Conservation (phyloP, 129 eudicot species). For the Gnaphalium uliginosum region DNA sequence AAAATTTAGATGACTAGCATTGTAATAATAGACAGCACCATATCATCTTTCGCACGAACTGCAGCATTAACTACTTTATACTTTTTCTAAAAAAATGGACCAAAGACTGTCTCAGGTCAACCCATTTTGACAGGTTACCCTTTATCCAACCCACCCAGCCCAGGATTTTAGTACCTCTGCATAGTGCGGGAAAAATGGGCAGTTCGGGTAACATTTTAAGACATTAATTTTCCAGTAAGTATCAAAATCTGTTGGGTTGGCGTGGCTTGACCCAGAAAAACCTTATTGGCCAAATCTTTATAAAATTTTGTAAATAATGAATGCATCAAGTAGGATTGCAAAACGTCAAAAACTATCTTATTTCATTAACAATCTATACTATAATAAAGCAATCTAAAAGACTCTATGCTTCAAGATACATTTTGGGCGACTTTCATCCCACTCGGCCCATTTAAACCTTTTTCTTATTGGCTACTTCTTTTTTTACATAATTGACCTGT, state of each 20-base stretch:
- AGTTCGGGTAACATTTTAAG: background rate
- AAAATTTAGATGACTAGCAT: background rate
- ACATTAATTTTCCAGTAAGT: background rate
- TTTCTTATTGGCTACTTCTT: background rate
- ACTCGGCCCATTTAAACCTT: no score
- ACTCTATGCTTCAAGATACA: background rate
- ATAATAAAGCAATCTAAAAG: background rate
- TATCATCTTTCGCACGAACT: background rate
- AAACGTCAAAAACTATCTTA: background rate
- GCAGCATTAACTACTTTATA: background rate
- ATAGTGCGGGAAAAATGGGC: background rate
- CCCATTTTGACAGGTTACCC: background rate
- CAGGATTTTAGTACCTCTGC: background rate
- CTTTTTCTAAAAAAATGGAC: background rate
- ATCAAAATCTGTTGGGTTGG: background rate
- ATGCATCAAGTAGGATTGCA: background rate
- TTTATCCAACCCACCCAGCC: background rate
- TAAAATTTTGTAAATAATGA: background rate
- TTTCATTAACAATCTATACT: background rate
- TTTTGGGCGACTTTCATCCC: background rate
- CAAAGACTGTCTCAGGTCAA: background rate
- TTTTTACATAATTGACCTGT: background rate
- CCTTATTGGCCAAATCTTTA: background rate
- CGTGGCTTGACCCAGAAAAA: background rate
- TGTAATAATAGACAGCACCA: background rate